Evolutionary conservation across 75 land plant genomes (phyloP), one percentile per base, ranked within the genome.

Genomic region (Sequoia sempervirens): DNA sequence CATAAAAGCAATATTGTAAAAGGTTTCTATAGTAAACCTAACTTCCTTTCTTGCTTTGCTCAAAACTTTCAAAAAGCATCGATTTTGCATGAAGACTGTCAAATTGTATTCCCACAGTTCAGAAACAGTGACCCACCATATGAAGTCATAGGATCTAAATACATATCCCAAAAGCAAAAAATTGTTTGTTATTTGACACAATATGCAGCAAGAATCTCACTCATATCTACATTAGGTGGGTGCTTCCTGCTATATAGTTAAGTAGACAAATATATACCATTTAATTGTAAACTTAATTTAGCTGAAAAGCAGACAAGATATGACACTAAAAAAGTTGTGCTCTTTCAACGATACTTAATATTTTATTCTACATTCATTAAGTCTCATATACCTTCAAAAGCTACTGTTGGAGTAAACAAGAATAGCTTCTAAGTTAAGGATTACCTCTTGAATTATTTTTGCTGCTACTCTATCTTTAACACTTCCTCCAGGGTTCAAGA

Each of bases 401-500:
- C 12, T 26, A 78, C 3, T 9, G 40, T 78, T n/a, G 46, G 50
- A 75, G 18, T 7, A 26, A 23, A 40, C 9, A 38, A 38, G 13
- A 38, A 2, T 10, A 76, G 13, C 30, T 47, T 78, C 11, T 43
- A 47, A 78, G 46, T 78, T 78, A 78, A 26, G 13, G 26, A 69
- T 12, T 53, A 96, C 99, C 95, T 98, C 99, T 85, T 94, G 87
- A 53, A 98, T 93, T 4, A 98, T 94, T 82, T 92, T 88, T 18
- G 92, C 93, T 1, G 99, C 99, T 12, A 98, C 98, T 79, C 99
- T 85, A 84, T 98, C 99, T 83, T 98, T 98, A 40, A 98, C 95
- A 80, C 99, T 98, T 73, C 99, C 99, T 28, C 99, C 99, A 11
- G 99, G 99, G 82, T 94, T 98, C 84, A 98, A 84, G 82, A 98